Evolutionary conservation across 139 green algal species (phyloP), one percentile per base, ranked within the genome.

Genomic region (Chlorella vulgaris): DNA sequence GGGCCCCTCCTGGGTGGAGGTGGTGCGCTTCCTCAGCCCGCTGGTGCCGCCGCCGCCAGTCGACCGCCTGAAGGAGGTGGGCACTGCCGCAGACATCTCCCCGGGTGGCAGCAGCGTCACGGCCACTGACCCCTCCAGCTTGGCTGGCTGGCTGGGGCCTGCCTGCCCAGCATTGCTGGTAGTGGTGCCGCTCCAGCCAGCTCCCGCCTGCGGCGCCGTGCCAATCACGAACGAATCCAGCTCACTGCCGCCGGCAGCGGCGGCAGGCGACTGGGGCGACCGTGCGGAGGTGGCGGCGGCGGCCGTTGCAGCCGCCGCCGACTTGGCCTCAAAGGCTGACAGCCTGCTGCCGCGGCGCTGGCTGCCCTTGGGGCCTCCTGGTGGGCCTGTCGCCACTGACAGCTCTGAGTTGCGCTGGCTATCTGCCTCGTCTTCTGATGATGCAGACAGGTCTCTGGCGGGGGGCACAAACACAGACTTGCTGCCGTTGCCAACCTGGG

Each of bases 1-100:
- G 55, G 55, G 55, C 15, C 42, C 55, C 58, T 80, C 50, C 18
- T 61, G 74, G 1, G 58, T 36, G 1, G 58, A 71, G 74, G 74
- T 80, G 38, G 74, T 80, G 35, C 74, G 74, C 24, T 61, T n/a
- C 38, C 74, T 55, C 58, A 80, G 38, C 38, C 38, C 28, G n/a
- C 13, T 35, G 5, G 8, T 5, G 50, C 26, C 73, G n/a, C 38
- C 38, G 39, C 38, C 28, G 66, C 39, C 67, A 18, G 7, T 58
- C 24, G 67, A 55, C 38, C 24, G 39, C 18, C 18, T 38, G 29
- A 60, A 39, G 67, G 18, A 36, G 21, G 24, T 13, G 31, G 26
- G 39, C 26, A 4, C 36, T 35, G 66, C 66, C 40, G 38, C 62
- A 24, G 67, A 74, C 67, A 74, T 38, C 39, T 22, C 4, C 2